Base-by-base conservation (phyloP, 2,329 filamentous ascomycete genomes). In the Coniella lustricola region DNA sequence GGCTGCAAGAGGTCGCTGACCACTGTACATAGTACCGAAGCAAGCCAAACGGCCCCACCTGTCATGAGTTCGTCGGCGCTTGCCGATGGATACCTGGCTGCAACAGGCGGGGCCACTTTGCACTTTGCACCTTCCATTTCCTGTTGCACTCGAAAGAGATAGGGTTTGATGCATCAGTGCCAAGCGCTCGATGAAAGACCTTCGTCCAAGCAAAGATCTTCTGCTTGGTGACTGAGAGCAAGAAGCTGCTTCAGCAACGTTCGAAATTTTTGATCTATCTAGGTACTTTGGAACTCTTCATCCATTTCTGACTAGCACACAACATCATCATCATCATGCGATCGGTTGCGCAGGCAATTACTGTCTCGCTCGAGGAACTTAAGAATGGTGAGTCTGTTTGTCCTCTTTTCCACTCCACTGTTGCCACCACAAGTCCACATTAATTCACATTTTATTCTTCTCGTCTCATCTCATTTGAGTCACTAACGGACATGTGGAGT, bases 351-450 rank as follows among this genome's bases (percentile, higher is more conserved):
- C 70, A 80, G 50, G 74, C 78, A 20, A 74, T 82, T 13, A 77
- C 79, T 0, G 79, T 84, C 16, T 82, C 77, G 36, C 67, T 84
- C n/a, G 62, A 75, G 22, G 79, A 84, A 54, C 70, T 84, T 34
- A 71, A 77, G 57, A 73, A 68, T 56, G 78, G 80, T 81, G 17
- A 32, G 51, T 41, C n/a, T n/a, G n/a, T 39, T 25, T 42, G 34
- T 33, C 34, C 32, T 12, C 17, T 29, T 31, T 20, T n/a, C 25
- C 5, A 29, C 25, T 29, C 25, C 25, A 29, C 10, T 10, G 25
- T 22, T 37, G 29, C 48, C 37, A 17, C 47, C 34, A 29, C 39
- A 22, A 21, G 13, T 17, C 35, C 36, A 32, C 44, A 18, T 18
- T 20, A 16, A 40, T 20, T 5, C 38, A 40, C 38, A n/a, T 21